Percentiles rank a stretch among this genome's conserved stretches.
Conservation (phyloP, 2,329 filamentous ascomycete genomes). For the Penicillium sp. region DNA sequence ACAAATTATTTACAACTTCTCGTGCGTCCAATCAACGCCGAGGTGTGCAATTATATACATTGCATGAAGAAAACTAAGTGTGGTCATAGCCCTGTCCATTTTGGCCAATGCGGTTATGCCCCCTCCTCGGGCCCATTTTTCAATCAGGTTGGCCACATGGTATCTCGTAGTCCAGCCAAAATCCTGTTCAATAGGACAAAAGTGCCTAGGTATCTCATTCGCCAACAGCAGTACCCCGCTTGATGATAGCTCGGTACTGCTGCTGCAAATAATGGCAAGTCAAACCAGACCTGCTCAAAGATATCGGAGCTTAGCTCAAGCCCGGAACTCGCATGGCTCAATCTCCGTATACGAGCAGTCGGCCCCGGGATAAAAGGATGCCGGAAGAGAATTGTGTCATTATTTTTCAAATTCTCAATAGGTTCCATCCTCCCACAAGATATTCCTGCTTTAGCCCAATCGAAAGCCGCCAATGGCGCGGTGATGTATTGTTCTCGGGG, state of each 20-base stretch:
- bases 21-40: too few species aligned
- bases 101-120: background rate
- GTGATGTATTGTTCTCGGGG: background rate
- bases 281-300: background rate
- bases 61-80: background rate
- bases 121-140: slow-evolving; percentile 5
- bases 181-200: slow-evolving; percentile 10
- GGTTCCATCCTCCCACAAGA: background rate
- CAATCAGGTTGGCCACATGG: slow-evolving; percentile 12
- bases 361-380: background rate
- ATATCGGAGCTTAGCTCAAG: background rate
- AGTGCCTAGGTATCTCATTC: slow-evolving; percentile 2
- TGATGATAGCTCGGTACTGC: background rate
- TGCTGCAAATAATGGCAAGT: background rate
- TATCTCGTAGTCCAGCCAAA: slow-evolving; percentile 15
- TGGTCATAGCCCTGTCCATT: background rate
- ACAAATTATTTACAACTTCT: background rate
- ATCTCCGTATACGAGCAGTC: background rate
- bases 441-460: background rate
- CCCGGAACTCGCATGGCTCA: background rate
- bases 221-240: background rate
- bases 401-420: background rate
- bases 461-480: background rate
- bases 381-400: background rate
- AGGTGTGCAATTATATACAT: background rate